Evolutionary conservation across 2,329 filamentous ascomycete species (phyloP).

Genomic region (Raffaelea deltoideospora): DNA sequence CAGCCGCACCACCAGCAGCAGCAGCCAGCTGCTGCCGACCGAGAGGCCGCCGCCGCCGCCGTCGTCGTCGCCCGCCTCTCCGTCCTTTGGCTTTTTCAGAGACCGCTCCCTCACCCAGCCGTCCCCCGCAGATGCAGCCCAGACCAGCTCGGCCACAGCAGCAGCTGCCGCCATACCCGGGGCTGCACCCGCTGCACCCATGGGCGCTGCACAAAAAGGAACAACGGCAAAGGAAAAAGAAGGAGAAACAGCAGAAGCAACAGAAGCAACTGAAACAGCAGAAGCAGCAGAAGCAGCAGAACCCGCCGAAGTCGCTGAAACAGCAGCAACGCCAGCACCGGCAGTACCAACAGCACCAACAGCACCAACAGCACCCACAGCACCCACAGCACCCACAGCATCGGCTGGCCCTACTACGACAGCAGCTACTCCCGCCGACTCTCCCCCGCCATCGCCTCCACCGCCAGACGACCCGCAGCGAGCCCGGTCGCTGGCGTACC

Average conservation of each 20-base stretch:
- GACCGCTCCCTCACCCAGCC: too few species aligned
- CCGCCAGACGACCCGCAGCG: conserved; percentile 32
- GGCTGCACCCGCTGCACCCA: too few species aligned
- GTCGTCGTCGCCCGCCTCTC: conserved; percentile 1
- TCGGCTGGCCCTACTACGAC: conserved; percentile 9
- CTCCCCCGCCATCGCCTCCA: conserved; percentile 9
- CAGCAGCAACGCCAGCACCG: background rate
- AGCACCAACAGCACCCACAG: conserved; percentile 1
- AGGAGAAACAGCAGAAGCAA: too few species aligned
- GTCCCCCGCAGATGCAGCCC: too few species aligned
- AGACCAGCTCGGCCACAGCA: too few species aligned
- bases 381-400: conserved; percentile 10
- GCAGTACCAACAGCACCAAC: conserved; percentile 4
- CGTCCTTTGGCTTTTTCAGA: too few species aligned
- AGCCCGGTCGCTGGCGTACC: conserved; percentile 43
- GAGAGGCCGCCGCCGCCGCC: background rate
- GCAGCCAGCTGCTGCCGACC: too few species aligned
- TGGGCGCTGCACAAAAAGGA: too few species aligned
- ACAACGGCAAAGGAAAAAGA: too few species aligned
- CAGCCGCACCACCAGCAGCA: conserved; percentile 16
- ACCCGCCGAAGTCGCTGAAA: too few species aligned
- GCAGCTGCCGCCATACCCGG: too few species aligned
- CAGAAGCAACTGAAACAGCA: too few species aligned
- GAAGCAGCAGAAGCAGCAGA: background rate
- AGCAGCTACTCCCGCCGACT: background rate